These are phyloP conservation scores for Penicillium waksmanii DNA, from an alignment of 495 filamentous ascomycete genomes.

Conservation along the genomic window DNA sequence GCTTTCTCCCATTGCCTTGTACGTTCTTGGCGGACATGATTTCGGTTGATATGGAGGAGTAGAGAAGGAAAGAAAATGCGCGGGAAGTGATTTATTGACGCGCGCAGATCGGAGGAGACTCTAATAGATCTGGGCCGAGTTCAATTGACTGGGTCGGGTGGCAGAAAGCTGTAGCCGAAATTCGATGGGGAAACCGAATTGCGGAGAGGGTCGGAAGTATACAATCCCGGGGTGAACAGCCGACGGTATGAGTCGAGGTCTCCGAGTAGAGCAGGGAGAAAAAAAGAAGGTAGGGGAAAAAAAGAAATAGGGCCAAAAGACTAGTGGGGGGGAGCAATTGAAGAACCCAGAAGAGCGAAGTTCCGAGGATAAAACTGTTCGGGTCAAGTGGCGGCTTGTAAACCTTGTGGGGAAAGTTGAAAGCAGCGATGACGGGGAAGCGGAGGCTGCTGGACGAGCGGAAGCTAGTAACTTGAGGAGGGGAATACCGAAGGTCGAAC, in stretches of 20 bases:
- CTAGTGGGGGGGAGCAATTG: conserved; percentile 8
- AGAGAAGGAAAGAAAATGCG: neutral
- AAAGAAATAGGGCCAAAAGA: no score
- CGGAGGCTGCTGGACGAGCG: conserved; percentile 50
- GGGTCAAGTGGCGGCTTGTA: conserved; percentile 38
- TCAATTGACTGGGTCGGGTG: conserved; percentile 13
- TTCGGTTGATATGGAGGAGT: conserved; percentile 20
- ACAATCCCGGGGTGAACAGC: conserved; percentile 25
- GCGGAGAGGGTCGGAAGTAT: conserved; percentile 33
- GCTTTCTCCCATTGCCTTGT: conserved; percentile 71
- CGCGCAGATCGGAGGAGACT: neutral
- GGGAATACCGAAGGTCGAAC: conserved; percentile 1
- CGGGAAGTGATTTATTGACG: conserved; percentile 5
- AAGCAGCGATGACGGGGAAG: conserved; percentile 42
- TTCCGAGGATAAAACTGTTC: conserved; percentile 19
- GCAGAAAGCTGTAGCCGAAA: conserved; percentile 14
- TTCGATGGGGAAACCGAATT: conserved; percentile 22
- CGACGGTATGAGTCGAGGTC: conserved; percentile 9
- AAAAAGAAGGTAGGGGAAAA: neutral
- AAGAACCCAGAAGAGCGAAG: conserved; percentile 6
- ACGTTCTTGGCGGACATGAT: conserved; percentile 67
- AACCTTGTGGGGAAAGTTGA: conserved; percentile 30
- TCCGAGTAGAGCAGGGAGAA: neutral
- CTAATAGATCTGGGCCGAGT: conserved; percentile 4
- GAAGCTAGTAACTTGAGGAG: conserved; percentile 25